phyloP scores from a whole-genome alignment of 2,329 filamentous ascomycete species.

The Calcarisporium arbuscula region DNA sequence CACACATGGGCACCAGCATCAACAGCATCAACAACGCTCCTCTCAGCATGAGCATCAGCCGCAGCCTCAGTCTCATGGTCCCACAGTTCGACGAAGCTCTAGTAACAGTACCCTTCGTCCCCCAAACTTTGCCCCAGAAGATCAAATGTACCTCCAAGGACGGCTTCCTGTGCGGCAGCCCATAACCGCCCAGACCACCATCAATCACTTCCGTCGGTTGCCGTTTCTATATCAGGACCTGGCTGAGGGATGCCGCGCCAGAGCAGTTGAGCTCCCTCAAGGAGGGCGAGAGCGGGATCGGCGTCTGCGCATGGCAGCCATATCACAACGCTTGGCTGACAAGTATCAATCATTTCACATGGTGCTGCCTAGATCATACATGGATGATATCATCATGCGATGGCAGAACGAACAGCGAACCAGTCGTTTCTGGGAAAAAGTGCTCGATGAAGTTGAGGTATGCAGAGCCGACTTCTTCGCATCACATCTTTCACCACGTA shows the following conservation, averaged over 20 bases:
- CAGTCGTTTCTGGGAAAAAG: conserved; percentile 12
- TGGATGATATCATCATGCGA: conserved; percentile 6
- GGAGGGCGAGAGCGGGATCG: conserved; percentile 4
- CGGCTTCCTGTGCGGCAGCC: conserved; percentile 10
- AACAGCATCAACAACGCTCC: not conserved
- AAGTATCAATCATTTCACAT: conserved; percentile 4
- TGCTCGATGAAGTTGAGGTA: conserved; percentile 13
- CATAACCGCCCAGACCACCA: too few species aligned
- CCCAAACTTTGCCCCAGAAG: conserved; percentile 8
- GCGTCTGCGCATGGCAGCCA: conserved; percentile 7
- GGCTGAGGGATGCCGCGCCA: conserved; percentile 7
- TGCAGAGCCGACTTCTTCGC: conserved; percentile 1
- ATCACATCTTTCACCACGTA: not conserved
- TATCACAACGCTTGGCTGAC: conserved; percentile 8
- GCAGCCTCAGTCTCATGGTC: too few species aligned
- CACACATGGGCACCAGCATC: not conserved
- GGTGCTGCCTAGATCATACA: conserved; percentile 7
- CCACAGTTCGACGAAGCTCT: too few species aligned
- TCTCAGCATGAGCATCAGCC: not conserved
- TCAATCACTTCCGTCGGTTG: too few species aligned
- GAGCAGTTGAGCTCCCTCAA: conserved; percentile 1
- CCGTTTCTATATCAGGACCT: conserved; percentile 8
- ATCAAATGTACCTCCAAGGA: conserved; percentile 10
- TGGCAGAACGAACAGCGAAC: conserved; percentile 4
- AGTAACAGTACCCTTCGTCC: too few species aligned